Percentiles rank a stretch among this genome's conserved stretches.
phyloP scores from a whole-genome alignment of 306 rosid genomes.

The Rosa lucieae region DNA sequence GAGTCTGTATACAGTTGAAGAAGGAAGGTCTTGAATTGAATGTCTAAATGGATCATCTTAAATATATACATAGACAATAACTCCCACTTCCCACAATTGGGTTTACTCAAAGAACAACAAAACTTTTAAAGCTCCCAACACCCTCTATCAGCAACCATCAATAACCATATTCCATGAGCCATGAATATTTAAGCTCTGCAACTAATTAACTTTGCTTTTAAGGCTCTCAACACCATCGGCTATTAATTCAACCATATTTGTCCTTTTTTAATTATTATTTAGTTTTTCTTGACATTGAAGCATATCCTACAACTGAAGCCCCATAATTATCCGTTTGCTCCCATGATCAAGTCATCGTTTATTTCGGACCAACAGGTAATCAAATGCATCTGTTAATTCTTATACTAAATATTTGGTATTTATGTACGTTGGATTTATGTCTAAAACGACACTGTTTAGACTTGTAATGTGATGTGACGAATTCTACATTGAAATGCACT shows the following conservation, averaged over 20 bases:
- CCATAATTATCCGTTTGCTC: slow-evolving; percentile 7
- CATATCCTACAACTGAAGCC: not conserved
- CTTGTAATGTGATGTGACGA: not conserved
- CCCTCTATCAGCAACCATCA: slow-evolving; percentile 53
- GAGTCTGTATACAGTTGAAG: slow-evolving; percentile 61
- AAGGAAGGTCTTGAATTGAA: slow-evolving; percentile 56
- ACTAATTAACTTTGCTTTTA: slow-evolving; percentile 32
- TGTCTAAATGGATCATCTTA: slow-evolving; percentile 34
- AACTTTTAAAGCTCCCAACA: slow-evolving; percentile 70
- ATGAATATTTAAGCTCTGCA: slow-evolving; percentile 38
- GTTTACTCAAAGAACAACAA: slow-evolving; percentile 45
- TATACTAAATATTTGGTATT: not conserved
- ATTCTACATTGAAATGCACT: not conserved
- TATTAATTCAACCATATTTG: slow-evolving; percentile 38
- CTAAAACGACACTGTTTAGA: not conserved
- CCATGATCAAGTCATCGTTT: not conserved
- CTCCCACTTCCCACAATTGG: slow-evolving; percentile 70
- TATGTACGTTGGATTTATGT: not conserved
- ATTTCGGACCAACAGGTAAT: slow-evolving; percentile 13
- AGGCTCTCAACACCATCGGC: slow-evolving; percentile 46
- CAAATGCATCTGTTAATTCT: not conserved
- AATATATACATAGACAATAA: slow-evolving; percentile 42
- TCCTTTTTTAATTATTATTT: slow-evolving; percentile 13
- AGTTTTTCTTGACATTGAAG: not conserved
- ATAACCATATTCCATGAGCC: slow-evolving; percentile 39